Evolutionary conservation across 2,329 filamentous ascomycete genomes (phyloP), one percentile per base, ranked within the genome.

Genomic region (Rhinocladiella similis): DNA sequence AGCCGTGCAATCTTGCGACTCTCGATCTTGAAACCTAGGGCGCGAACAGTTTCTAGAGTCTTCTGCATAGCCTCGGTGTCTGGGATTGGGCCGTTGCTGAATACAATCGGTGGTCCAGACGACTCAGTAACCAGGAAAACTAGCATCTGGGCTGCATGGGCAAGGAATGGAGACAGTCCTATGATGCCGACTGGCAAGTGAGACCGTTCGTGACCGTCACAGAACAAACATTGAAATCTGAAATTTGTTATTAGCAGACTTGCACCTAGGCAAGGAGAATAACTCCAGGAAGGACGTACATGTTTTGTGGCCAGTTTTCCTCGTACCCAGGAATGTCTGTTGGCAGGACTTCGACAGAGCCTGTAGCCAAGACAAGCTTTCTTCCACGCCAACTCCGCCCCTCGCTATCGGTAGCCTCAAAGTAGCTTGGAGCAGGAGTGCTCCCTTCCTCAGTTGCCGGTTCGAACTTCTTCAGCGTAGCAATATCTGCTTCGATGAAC

Each of bases 401-500:
- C n/a, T 47, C 43, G 12, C 25, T 7, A 16, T 47, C 43, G 18
- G 25, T n/a, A n/a, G 25, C 43, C 18, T 47, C 43, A n/a, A 47
- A 47, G n/a, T 47, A 25, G 43, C 43, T 47, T 22, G 43, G 43
- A 25, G 25, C 3, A 13, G 43, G 6, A 47, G 20, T 22, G 4
- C 22, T 25, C 14, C n/a, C n/a, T 20, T 47, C 43, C 13, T 3
- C 5, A 25, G 12, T 16, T 9, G 16, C 22, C 14, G 43, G n/a
- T 16, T 47, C 43, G 43, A 47, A 13, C 27, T 35, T 50, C 22
- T 55, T 27, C 16, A 38, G 14, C 12, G 35, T 42, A n/a, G 47
- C 41, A 33, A 59, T 59, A 7, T 51, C 47, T 52, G 46, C 35
- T 47, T 48, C 36, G 45, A 56, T 52, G 42, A 65, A 64, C 12